A percentile compares a stretch with the other conserved stretches of the same genome.
Conservation (phyloP, 2,329 filamentous ascomycete genomes). For the Pyrenophora teres region DNA sequence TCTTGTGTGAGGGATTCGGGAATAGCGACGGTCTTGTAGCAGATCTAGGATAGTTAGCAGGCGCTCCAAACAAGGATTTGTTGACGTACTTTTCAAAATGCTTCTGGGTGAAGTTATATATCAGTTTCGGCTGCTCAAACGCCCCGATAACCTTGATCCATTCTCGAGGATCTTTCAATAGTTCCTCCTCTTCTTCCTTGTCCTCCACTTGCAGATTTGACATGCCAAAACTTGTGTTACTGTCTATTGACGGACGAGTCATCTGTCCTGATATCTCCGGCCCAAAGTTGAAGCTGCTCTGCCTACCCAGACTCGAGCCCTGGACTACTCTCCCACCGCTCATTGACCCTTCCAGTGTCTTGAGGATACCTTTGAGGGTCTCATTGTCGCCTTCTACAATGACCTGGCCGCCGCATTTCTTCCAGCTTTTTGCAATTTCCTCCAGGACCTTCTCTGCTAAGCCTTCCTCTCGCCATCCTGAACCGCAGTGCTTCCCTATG, state of each 20-base stretch:
- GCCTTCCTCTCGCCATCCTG: conserved; percentile 94
- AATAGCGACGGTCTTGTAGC: conserved; percentile 56
- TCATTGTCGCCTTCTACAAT: conserved; percentile 82
- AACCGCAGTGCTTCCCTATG: conserved; percentile 90
- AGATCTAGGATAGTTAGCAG: conserved; percentile 38
- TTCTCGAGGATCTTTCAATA: conserved; percentile 69
- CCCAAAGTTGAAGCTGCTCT: conserved; percentile 69
- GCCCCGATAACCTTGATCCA: conserved; percentile 86
- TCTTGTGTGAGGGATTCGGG: conserved; percentile 80
- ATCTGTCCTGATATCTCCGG: conserved; percentile 32
- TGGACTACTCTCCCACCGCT: conserved; percentile 73
- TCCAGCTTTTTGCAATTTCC: conserved; percentile 90
- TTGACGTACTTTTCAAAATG: conserved; percentile 76
- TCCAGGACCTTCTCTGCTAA: conserved; percentile 90
- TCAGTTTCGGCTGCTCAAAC: conserved; percentile 79
- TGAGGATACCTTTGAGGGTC: conserved; percentile 77
- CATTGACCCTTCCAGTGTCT: conserved; percentile 85
- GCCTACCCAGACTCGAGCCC: conserved; percentile 61
- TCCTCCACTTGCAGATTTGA: conserved; percentile 57
- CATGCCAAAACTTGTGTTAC: conserved; percentile 67
- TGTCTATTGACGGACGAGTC: conserved; percentile 54
- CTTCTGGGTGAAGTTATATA: conserved; percentile 80
- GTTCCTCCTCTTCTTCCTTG: conserved; percentile 62
- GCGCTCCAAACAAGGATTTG: accelerated
- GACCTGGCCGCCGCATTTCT: conserved; percentile 82